These are phyloP conservation scores for Chenopodium quinoa DNA, from an alignment of 148 eudicot species.

Conservation along the genomic window DNA sequence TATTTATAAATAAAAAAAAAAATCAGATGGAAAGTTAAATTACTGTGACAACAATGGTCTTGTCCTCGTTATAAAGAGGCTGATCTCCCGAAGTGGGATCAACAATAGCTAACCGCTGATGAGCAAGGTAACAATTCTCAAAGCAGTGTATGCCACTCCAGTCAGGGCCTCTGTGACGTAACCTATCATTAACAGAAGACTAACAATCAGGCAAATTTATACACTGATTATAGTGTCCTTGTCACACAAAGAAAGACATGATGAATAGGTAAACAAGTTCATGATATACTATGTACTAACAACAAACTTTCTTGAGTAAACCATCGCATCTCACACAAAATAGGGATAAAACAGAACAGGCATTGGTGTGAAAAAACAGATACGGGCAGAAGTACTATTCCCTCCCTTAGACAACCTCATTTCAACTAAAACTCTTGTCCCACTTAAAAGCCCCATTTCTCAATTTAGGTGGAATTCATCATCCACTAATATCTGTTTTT, in stretches of 20 bases:
- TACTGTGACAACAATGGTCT: constrained; percentile 86
- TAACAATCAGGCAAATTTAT: constrained; percentile 1
- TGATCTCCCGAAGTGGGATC: constrained; percentile 99
- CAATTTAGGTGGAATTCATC: too few species aligned
- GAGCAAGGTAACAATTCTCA: constrained; percentile 83
- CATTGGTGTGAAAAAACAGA: too few species aligned
- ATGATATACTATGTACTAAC: background rate
- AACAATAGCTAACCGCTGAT: constrained; percentile 94
- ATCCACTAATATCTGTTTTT: too few species aligned
- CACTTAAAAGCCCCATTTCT: too few species aligned
- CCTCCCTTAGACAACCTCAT: too few species aligned
- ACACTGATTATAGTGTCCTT: background rate
- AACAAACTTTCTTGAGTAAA: background rate
- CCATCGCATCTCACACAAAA: background rate
- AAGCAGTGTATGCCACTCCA: constrained; percentile 94
- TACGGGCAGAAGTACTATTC: too few species aligned
- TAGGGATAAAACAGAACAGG: background rate
- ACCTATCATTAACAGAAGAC: constrained; percentile 38
- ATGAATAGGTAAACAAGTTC: background rate
- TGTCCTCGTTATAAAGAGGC: constrained; percentile 90
- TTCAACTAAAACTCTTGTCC: too few species aligned
- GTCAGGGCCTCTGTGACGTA: constrained; percentile 97
- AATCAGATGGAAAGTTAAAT: constrained; percentile 1
- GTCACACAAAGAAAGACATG: background rate
- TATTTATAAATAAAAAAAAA: background rate